Base-by-base conservation (phyloP, 805 yeast genomes). In the Ogataea ramenticola region DNA sequence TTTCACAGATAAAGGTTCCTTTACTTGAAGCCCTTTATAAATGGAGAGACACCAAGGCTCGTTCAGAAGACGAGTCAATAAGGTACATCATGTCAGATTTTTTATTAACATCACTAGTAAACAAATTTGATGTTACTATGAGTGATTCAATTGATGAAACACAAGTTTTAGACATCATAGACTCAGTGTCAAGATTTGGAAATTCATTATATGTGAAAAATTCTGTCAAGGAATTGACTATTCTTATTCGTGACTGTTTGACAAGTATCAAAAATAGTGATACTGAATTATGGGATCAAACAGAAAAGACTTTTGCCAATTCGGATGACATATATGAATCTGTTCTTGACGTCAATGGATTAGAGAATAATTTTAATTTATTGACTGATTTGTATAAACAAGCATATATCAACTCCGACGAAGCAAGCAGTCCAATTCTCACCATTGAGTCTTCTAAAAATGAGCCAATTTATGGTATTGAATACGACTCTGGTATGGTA, bases 21-120 rank as follows among this genome's bases (percentile, higher is more conserved):
- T 58, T 88, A 7, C 71, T 86, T 16, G 77, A 72, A 48, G 77
- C 66, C 0, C 66, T 93, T 17, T 86, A 75, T 53, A 70, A 76
- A 36, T 93, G 97, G 97, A 76, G 99, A 61, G 98, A 93, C 59
- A 41, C 47, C 1, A 56, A 74, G 31, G 98, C 97, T 1, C 72
- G 95, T 50, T 52, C 66, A 33, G 72, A 76, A 39, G 99, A 93
- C 60, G 99, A 93, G 64, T 85, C 95, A 2, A 78, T 83, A 2
- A 70, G 95, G 47, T 91, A 69, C 54, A 70, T 93, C 15, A 82
- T 90, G 91, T 78, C 96, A 5, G 89, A 87, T 56, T 93, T 83
- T 53, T 60, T 82, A 14, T 57, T 93, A 33, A 80, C 82, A 0
- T 71, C 82, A 0, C 61, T 93, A 37, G 80, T 53, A 20, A 54